phyloP scores from a whole-genome alignment of 1,139 yeast species.

The Suhomyces bokatorum region DNA sequence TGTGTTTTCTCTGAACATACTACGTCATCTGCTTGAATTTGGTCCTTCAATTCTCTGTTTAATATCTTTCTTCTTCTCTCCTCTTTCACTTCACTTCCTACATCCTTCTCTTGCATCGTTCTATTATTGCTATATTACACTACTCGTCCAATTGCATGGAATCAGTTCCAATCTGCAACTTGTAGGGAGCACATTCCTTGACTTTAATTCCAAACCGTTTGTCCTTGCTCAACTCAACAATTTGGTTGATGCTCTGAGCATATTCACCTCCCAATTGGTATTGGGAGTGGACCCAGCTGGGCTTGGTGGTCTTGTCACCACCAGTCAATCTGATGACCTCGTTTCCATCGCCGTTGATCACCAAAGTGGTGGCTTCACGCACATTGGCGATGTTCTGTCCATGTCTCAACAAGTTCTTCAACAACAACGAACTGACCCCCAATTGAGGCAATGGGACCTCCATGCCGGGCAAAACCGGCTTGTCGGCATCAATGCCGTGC shows the following conservation, averaged over 20 bases:
- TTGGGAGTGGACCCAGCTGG: conserved; percentile 86
- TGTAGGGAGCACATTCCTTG: conserved; percentile 61
- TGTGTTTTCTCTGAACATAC: too few relatives aligned
- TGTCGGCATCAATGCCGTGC: conserved; percentile 63
- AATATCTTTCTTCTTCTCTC: too few relatives aligned
- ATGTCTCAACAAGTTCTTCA: conserved; percentile 59
- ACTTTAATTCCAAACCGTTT: conserved; percentile 65
- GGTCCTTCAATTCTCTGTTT: too few relatives aligned
- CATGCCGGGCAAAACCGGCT: conserved; percentile 69
- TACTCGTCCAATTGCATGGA: conserved; percentile 36
- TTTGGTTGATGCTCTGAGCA: conserved; percentile 51
- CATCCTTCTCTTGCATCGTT: neutral
- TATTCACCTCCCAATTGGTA: conserved; percentile 52
- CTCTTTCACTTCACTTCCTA: neutral
- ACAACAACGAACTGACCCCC: conserved; percentile 64
- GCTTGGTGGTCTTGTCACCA: conserved; percentile 62
- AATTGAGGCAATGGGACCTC: conserved; percentile 72
- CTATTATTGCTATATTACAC: conserved; percentile 7
- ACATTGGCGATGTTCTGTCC: conserved; percentile 59
- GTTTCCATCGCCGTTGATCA: conserved; percentile 27
- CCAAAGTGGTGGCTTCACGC: conserved; percentile 74
- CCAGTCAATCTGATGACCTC: conserved; percentile 81
- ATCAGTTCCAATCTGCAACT: conserved; percentile 25
- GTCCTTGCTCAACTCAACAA: conserved; percentile 61
- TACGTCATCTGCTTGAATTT: too few relatives aligned